Conservation (phyloP, 352 stramenopile genomes). For the Elongisporangium prolatum region DNA sequence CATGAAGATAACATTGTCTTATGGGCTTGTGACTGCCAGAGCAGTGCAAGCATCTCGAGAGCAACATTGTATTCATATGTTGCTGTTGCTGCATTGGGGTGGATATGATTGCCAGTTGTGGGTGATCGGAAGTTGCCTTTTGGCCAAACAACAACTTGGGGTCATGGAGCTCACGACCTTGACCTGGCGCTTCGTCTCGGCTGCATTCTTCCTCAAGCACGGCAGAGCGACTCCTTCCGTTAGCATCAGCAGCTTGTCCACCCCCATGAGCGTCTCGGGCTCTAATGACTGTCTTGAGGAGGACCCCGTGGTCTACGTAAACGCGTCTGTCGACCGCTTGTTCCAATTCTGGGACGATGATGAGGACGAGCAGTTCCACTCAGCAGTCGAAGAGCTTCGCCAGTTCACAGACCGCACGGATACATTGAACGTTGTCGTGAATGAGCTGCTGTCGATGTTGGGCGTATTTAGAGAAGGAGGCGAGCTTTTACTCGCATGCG, state of each 20-base stretch:
- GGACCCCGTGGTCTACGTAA: neutral
- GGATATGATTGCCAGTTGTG: neutral
- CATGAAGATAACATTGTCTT: too few relatives aligned
- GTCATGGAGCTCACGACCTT: neutral
- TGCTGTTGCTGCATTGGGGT: neutral
- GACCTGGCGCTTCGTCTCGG: conserved; percentile 25
- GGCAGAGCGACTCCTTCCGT: neutral
- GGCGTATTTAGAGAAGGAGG: neutral
- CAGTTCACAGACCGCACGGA: neutral
- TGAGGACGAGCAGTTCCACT: neutral
- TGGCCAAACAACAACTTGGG: neutral
- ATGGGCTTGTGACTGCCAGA: too few relatives aligned
- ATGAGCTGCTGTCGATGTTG: neutral
- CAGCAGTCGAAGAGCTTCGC: neutral
- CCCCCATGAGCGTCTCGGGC: neutral
- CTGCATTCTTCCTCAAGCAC: conserved; percentile 33
- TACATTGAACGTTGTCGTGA: neutral
- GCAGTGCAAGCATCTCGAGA: too few relatives aligned
- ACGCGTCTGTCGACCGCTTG: neutral
- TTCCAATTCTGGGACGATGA: neutral
- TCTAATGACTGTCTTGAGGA: neutral
- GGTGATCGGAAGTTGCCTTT: neutral
- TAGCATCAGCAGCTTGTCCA: neutral
- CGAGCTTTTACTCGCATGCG: neutral
- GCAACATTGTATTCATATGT: too few relatives aligned